Evolutionary conservation across 345 rosid species (phyloP).

Genomic region (Reutealis trisperma): DNA sequence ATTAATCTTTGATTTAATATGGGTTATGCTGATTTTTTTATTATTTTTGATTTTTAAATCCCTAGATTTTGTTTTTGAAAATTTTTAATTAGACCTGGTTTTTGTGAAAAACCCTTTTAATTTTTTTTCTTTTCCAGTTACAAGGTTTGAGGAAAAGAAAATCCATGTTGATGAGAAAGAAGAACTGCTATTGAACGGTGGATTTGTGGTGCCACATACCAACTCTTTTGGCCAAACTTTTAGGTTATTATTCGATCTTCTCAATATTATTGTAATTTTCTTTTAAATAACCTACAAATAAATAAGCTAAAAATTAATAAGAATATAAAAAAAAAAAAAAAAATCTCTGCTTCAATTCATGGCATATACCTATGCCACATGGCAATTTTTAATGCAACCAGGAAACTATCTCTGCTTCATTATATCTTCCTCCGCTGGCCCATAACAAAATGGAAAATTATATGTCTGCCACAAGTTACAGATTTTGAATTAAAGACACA

Average conservation of each 20-base stretch:
- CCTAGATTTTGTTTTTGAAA: not conserved
- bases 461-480: not conserved
- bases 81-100: not conserved
- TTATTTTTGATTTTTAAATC: not conserved
- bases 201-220: constrained; percentile 58
- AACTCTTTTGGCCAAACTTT: constrained; percentile 88
- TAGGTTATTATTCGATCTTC: constrained; percentile 41
- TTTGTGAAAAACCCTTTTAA: not conserved
- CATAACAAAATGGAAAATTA: too few relatives aligned
- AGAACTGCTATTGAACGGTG: constrained; percentile 49
- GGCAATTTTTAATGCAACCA: not conserved
- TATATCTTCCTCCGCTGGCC: too few relatives aligned
- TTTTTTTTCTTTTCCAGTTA: not conserved
- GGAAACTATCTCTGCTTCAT: too few relatives aligned
- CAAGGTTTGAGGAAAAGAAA: constrained; percentile 45
- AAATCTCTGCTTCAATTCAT: too few relatives aligned
- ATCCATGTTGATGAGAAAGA: constrained; percentile 39
- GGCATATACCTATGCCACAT: not conserved
- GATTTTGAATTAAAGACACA: not conserved
- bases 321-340: too few relatives aligned
- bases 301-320: not conserved
- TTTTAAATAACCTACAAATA: too few relatives aligned
- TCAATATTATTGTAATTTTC: not conserved
- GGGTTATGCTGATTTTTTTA: not conserved
- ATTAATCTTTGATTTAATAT: not conserved